A percentile compares a stretch with the other conserved stretches of the same genome.
Conservation (phyloP, 108 stramenopile species). For the Cyclotella distinguenda region DNA sequence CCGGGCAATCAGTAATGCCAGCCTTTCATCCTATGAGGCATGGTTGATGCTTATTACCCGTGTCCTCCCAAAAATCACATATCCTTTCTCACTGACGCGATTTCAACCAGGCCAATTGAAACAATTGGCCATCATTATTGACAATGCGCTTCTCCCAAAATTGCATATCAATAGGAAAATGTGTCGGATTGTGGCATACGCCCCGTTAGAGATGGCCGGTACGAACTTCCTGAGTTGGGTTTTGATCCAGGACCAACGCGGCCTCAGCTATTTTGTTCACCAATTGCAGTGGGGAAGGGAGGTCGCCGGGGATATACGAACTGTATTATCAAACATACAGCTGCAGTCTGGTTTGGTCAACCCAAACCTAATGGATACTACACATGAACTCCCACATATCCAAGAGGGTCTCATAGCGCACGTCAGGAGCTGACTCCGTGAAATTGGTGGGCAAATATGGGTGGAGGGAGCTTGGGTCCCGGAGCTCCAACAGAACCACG, state of each 20-base stretch:
- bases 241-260: neutral
- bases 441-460: neutral
- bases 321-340: neutral
- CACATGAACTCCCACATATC: neutral
- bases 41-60: neutral
- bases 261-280: neutral
- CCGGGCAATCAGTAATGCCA: neutral
- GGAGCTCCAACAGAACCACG: neutral
- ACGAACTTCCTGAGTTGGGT: neutral
- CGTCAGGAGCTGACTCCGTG: neutral
- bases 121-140: neutral
- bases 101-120: neutral
- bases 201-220: neutral
- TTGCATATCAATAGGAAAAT: neutral
- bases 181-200: neutral
- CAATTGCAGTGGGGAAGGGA: neutral
- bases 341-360: neutral
- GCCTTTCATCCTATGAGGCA: neutral
- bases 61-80: neutral
- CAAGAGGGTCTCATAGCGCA: neutral
- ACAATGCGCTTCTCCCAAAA: neutral
- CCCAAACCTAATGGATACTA: neutral
- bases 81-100: neutral
- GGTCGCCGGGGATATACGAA: neutral
- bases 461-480: neutral